A percentile compares a stretch with the other conserved stretches of the same genome.
Evolutionary conservation across 164 flowering plant species (phyloP).

Genomic region (Taxillus chinensis): DNA sequence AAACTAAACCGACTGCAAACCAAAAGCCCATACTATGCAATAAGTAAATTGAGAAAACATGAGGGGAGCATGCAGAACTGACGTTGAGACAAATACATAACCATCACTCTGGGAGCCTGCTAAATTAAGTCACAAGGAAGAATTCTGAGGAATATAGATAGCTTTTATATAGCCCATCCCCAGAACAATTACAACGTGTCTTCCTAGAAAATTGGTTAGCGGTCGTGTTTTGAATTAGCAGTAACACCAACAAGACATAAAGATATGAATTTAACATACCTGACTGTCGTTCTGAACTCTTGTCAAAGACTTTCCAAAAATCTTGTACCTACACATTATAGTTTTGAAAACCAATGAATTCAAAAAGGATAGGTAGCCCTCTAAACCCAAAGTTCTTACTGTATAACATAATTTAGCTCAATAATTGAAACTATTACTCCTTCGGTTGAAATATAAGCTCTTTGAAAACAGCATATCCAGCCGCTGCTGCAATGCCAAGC

Average conservation of each 20-base stretch:
- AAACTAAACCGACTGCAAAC: too few species aligned
- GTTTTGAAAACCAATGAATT: not conserved
- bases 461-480: conserved; percentile 78
- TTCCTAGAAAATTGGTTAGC: too few species aligned
- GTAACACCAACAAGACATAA: not conserved
- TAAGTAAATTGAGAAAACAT: too few species aligned
- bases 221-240: too few species aligned
- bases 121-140: too few species aligned
- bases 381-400: not conserved
- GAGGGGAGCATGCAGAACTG: too few species aligned
- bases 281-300: conserved; percentile 79
- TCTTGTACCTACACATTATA: conserved; percentile 55
- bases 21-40: too few species aligned
- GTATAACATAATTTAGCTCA: not conserved
- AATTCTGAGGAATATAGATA: too few species aligned
- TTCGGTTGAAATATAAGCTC: conserved; percentile 88
- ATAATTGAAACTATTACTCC: conserved; percentile 45
- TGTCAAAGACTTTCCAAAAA: conserved; percentile 65
- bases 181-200: too few species aligned
- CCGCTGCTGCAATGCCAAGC: conserved; percentile 77
- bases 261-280: conserved; percentile 29
- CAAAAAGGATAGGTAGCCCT: not conserved
- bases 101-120: too few species aligned
- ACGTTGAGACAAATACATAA: too few species aligned
- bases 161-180: too few species aligned